These are phyloP conservation scores for Byssoonygena ceratinophila DNA, from an alignment of 2,329 filamentous ascomycete genomes.

Conservation along the genomic window DNA sequence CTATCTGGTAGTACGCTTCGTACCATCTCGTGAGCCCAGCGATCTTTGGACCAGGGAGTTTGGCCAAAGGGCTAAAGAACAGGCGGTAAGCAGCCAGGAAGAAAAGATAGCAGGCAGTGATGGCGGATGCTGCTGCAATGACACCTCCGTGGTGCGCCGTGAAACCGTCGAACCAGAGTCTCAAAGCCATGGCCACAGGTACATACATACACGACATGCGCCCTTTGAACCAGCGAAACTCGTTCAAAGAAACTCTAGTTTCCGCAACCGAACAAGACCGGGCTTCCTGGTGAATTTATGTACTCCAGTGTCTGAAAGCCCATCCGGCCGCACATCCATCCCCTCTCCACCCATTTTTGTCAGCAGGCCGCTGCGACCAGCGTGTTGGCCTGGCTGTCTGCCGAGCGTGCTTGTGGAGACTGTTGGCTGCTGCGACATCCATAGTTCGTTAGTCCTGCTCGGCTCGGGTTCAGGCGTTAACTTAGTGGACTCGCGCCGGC, in stretches of 20 bases:
- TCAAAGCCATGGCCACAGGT: background rate
- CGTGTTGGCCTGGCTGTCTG: background rate
- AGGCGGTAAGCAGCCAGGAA: slow-evolving; percentile 22
- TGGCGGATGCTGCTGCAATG: background rate
- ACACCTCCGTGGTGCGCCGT: background rate
- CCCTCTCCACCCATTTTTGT: no score
- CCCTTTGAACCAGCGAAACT: background rate
- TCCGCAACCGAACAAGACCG: background rate
- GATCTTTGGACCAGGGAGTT: slow-evolving; percentile 26
- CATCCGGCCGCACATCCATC: no score
- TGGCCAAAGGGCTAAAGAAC: slow-evolving; percentile 24
- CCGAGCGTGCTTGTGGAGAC: background rate
- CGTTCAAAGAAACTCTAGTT: background rate
- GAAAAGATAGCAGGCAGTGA: background rate
- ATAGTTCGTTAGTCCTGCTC: background rate
- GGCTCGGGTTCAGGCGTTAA: background rate
- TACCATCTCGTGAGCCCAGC: slow-evolving; percentile 17
- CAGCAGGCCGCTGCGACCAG: no score
- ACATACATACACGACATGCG: no score
- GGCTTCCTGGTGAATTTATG: background rate
- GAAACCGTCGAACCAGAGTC: background rate
- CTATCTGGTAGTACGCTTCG: slow-evolving; percentile 13
- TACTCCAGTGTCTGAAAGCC: no score
- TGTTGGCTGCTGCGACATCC: no score
- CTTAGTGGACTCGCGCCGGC: background rate